A percentile compares a stretch with the other conserved stretches of the same genome.
phyloP scores from a whole-genome alignment of 1,284 basidiomycete genomes.

The Heliocybe sulcata region DNA sequence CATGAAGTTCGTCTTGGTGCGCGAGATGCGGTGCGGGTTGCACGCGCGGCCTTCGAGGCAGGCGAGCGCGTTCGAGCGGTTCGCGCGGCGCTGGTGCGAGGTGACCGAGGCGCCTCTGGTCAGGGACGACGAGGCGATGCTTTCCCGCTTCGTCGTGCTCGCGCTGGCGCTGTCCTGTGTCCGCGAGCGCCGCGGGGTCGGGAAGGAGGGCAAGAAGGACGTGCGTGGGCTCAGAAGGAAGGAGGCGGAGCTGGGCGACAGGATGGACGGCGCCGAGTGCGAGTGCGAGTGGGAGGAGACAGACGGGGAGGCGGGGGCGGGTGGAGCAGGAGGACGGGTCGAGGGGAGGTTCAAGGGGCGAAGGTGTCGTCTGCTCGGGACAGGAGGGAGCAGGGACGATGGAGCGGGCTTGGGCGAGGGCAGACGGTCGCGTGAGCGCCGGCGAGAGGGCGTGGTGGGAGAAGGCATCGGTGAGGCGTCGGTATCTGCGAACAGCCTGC shows the following conservation, averaged over 20 bases:
- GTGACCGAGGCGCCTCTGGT: neutral
- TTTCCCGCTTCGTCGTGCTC: neutral
- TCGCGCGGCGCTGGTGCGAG: neutral
- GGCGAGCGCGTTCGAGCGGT: neutral
- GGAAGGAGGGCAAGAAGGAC: neutral
- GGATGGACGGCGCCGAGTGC: neutral
- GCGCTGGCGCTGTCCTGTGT: neutral
- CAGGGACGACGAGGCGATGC: neutral
- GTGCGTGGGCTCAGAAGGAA: neutral
- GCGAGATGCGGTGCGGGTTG: neutral
- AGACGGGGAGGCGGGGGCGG: neutral
- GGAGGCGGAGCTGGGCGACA: neutral
- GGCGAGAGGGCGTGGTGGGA: neutral
- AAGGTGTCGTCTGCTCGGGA: neutral
- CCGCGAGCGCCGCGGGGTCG: neutral
- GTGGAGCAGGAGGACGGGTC: neutral
- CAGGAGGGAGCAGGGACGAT: neutral
- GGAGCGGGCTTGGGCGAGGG: constrained; percentile 1
- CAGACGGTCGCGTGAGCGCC: neutral
- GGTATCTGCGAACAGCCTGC: neutral
- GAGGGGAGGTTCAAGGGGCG: neutral
- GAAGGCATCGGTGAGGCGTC: neutral
- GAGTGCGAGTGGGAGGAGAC: neutral
- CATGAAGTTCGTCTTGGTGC: neutral
- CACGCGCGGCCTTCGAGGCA: neutral